Evolutionary conservation across 2,329 filamentous ascomycete genomes (phyloP), one percentile per base, ranked within the genome.

Genomic region (Sphaerostilbella broomeana): DNA sequence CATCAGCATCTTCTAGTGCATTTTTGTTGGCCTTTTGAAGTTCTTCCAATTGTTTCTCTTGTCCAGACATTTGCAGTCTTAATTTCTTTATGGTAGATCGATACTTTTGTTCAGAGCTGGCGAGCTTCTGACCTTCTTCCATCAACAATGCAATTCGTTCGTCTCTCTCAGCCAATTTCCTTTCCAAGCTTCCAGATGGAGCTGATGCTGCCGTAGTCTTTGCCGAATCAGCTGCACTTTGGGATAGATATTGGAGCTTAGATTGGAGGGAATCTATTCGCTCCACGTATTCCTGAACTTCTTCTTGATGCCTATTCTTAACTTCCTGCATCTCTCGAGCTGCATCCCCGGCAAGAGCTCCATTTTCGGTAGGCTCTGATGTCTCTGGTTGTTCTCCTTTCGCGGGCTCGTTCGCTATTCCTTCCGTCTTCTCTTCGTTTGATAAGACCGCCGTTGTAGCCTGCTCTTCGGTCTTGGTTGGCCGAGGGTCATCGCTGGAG

Each of bases 191-290:
- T 5, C 83, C 83, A 0, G 75, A 57, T 2, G 75, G 66, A 1
- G 83, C 78, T 17, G 72, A 66, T n/a, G 72, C 65, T 3, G 77
- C 79, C 6, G 79, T 73, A 49, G 79, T 77, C 54, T 81, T 83
- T 2, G 92, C 86, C 1, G 81, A 72, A 21, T 89, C 82, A 0
- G 84, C 77, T 10, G 85, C 81, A 54, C 89, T 84, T 45, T 83
- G 83, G 3, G 89, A 81, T 10, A 98, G 68, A 54, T 94, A 95
- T 49, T 89, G 83, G 19, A 98, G 67, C 57, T 98, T 97, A 6
- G 87, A 79, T 59, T 97, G 86, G 2, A 98, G 66, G 4, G 89
- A 84, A 65, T 98, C 92, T 40, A 95, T 92, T 24, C 84, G 80
- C 62, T 98, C 92, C 6, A 90, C 74, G 47, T 95, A 86, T 34